A percentile compares a stretch with the other conserved stretches of the same genome.
phyloP scores from a whole-genome alignment of 805 yeast genomes.

The Schwanniomyces sp. region DNA sequence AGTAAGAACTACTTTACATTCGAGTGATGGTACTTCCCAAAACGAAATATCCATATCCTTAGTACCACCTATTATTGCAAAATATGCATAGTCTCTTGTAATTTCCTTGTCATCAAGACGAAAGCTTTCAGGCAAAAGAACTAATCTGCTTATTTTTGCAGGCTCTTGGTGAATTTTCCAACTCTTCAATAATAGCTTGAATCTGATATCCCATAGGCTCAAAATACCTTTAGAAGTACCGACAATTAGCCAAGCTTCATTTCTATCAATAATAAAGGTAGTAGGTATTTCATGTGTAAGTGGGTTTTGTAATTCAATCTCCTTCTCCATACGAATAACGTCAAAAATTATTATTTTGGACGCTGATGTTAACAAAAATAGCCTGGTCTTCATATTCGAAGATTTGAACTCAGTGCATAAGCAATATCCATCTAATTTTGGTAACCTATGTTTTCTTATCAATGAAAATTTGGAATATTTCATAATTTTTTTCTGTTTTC shows the following conservation, averaged over 20 bases:
- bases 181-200: slow-evolving; percentile 56
- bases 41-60: slow-evolving; percentile 55
- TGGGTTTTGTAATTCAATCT: slow-evolving; percentile 49
- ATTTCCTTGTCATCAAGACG: slow-evolving; percentile 23
- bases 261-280: slow-evolving; percentile 55
- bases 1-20: slow-evolving; percentile 45
- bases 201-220: slow-evolving; percentile 80
- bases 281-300: slow-evolving; percentile 65
- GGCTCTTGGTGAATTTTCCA: slow-evolving; percentile 50
- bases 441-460: slow-evolving; percentile 43
- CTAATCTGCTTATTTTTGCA: slow-evolving; percentile 49
- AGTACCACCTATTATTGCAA: slow-evolving; percentile 10
- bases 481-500: slow-evolving; percentile 30
- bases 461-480: slow-evolving; percentile 26
- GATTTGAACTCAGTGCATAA: slow-evolving; percentile 43
- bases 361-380: slow-evolving; percentile 53
- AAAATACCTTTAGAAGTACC: slow-evolving; percentile 78
- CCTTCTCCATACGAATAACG: slow-evolving; percentile 52
- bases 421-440: slow-evolving; percentile 41
- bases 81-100: slow-evolving; percentile 1
- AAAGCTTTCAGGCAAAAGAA: slow-evolving; percentile 40
- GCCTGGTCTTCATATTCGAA: slow-evolving; percentile 36
- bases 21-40: slow-evolving; percentile 71
- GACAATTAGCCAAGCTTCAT: slow-evolving; percentile 60
- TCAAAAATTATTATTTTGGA: slow-evolving; percentile 57